These are phyloP conservation scores for Fusarium torulosum DNA, from an alignment of 2,329 filamentous ascomycete genomes.

Conservation along the genomic window DNA sequence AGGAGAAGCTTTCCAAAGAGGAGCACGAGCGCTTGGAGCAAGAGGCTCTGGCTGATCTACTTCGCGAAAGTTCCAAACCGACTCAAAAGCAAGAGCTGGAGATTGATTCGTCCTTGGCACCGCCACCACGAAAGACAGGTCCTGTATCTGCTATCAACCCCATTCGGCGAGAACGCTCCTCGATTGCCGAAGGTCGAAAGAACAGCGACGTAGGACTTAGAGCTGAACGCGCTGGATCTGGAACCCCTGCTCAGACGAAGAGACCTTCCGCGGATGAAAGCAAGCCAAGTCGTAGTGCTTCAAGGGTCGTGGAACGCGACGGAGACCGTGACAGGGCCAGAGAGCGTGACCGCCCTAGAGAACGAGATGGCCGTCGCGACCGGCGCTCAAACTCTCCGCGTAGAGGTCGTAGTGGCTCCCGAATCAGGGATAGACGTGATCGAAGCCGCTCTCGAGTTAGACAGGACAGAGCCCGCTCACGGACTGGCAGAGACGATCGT, in stretches of 20 bases:
- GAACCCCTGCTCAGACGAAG: conserved; percentile 49
- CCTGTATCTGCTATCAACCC: conserved; percentile 71
- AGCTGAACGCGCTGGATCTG: conserved; percentile 53
- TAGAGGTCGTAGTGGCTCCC: conserved; percentile 53
- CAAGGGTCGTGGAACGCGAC: conserved; percentile 46
- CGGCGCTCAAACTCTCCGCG: conserved; percentile 57
- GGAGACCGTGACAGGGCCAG: conserved; percentile 46
- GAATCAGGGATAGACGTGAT: conserved; percentile 52
- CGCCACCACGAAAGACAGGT: conserved; percentile 64
- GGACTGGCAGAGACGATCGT: conserved; percentile 51
- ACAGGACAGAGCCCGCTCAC: conserved; percentile 58
- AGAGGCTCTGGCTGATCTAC: conserved; percentile 68
- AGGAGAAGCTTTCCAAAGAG: conserved; percentile 69
- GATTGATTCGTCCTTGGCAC: conserved; percentile 67
- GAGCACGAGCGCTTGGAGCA: conserved; percentile 69
- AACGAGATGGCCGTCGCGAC: conserved; percentile 50
- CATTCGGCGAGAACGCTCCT: conserved; percentile 61
- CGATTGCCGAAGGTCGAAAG: conserved; percentile 59
- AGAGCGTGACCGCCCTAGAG: conserved; percentile 48
- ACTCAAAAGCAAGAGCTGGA: conserved; percentile 66
- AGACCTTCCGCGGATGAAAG: conserved; percentile 48
- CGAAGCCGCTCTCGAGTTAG: conserved; percentile 54
- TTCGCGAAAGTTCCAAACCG: conserved; percentile 69
- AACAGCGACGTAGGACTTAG: conserved; percentile 50
- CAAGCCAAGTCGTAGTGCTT: conserved; percentile 52